phyloP scores from a whole-genome alignment of 139 green algal species.

The Pedinophyceae sp. region DNA sequence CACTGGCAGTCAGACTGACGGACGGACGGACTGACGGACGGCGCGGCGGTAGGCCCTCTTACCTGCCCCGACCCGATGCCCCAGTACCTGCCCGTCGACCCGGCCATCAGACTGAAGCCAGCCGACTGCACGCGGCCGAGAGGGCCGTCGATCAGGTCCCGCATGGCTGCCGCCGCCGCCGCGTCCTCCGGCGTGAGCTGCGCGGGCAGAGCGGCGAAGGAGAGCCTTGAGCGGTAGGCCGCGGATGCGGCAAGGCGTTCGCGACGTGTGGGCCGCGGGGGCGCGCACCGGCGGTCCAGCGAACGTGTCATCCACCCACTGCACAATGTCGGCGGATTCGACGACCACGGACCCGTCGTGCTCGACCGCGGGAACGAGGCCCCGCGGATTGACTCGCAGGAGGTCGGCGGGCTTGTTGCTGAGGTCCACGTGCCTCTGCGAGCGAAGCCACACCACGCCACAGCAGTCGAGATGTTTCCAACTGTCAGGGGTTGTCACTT shows the following conservation, averaged over 20 bases:
- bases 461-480: too few species aligned
- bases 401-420: constrained; percentile 37
- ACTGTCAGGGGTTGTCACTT: too few species aligned
- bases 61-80: too few species aligned
- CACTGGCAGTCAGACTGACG: constrained; percentile 19
- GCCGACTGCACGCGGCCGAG: constrained; percentile 1
- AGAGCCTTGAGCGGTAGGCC: constrained; percentile 8
- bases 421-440: constrained; percentile 46
- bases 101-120: too few species aligned
- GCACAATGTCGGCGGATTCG: constrained; percentile 32
- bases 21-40: too few species aligned
- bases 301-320: too few species aligned
- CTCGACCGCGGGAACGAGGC: constrained; percentile 38
- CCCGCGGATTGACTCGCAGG: constrained; percentile 14
- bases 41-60: too few species aligned
- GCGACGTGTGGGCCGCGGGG: neutral
- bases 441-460: too few species aligned
- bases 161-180: constrained; percentile 7
- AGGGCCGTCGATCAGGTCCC: constrained; percentile 4
- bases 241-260: neutral
- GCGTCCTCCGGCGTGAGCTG: constrained; percentile 11
- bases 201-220: constrained; percentile 4
- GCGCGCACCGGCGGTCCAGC: constrained; percentile 17
- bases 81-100: too few species aligned
- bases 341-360: constrained; percentile 2